phyloP scores from a whole-genome alignment of 352 stramenopile genomes.

The Phytophthora crassamura region DNA sequence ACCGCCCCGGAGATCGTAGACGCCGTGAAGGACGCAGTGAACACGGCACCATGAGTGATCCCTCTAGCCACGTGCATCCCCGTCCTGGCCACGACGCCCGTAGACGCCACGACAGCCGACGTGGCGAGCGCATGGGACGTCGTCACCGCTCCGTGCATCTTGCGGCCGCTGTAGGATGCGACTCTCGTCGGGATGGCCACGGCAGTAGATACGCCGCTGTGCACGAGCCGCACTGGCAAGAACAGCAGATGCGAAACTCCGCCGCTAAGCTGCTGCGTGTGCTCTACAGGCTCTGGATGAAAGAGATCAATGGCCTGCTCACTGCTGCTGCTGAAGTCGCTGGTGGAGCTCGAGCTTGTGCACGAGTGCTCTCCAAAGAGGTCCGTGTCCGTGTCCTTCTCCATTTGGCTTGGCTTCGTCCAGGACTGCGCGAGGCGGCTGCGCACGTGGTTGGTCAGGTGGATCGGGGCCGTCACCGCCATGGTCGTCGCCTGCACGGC shows the following conservation, averaged over 20 bases:
- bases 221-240: conserved; percentile 63
- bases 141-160: conserved; percentile 62
- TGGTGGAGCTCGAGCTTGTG: conserved; percentile 26
- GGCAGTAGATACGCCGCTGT: conserved; percentile 63
- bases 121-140: conserved; percentile 67
- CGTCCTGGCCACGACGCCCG: conserved; percentile 53
- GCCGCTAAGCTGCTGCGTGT: conserved; percentile 18
- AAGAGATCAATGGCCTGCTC: conserved; percentile 33
- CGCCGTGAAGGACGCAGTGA: conserved; percentile 62
- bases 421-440: conserved; percentile 45
- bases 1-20: conserved; percentile 57
- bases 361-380: conserved; percentile 55
- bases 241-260: conserved; percentile 66
- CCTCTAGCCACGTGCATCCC: conserved; percentile 60
- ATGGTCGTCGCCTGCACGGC: conserved; percentile 65
- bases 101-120: conserved; percentile 64
- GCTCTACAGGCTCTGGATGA: conserved; percentile 6
- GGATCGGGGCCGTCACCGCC: conserved; percentile 62
- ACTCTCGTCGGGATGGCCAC: conserved; percentile 57
- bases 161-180: conserved; percentile 60
- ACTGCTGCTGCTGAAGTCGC: conserved; percentile 25
- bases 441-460: conserved; percentile 61
- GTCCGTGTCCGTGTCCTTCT: conserved; percentile 32
- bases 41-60: conserved; percentile 57
- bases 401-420: conserved; percentile 1